A percentile compares a stretch with the other conserved stretches of the same genome.
Evolutionary conservation across 2,329 filamentous ascomycete species (phyloP).

Genomic region (Cercospora berteroae): DNA sequence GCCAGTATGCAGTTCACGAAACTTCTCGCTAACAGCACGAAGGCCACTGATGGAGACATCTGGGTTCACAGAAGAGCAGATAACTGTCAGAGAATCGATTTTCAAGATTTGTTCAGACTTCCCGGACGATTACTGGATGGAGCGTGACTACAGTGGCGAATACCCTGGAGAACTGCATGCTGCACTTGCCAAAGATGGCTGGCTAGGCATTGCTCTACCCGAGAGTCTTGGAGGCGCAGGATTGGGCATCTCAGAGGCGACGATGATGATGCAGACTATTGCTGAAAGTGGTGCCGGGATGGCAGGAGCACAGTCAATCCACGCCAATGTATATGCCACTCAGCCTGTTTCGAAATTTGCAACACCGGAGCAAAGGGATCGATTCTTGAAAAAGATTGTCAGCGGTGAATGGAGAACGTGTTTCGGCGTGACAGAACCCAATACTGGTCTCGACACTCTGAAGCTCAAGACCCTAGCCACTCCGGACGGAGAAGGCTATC

Average conservation of each 20-base stretch:
- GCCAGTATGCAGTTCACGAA: constrained; percentile 24
- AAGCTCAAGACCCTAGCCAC: constrained; percentile 65
- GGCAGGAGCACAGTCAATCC: constrained; percentile 61
- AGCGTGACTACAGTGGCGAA: constrained; percentile 65
- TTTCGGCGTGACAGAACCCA: constrained; percentile 83
- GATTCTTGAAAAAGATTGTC: constrained; percentile 68
- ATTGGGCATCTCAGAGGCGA: constrained; percentile 75
- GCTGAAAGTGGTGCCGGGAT: constrained; percentile 68
- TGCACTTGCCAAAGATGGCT: constrained; percentile 72
- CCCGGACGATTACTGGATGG: constrained; percentile 73
- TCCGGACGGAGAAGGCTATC: constrained; percentile 61
- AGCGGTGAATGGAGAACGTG: constrained; percentile 69
- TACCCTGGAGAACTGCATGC: constrained; percentile 73
- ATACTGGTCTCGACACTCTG: constrained; percentile 75
- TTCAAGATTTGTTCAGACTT: constrained; percentile 67
- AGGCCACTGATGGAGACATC: constrained; percentile 66
- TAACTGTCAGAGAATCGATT: constrained; percentile 70
- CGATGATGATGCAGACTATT: constrained; percentile 78
- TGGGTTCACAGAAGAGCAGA: constrained; percentile 69
- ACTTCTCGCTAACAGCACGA: constrained; percentile 37
- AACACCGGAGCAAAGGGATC: constrained; percentile 60
- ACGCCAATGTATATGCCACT: constrained; percentile 69
- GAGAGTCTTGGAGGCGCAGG: constrained; percentile 72
- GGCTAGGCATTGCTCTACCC: constrained; percentile 77
- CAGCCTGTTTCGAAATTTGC: constrained; percentile 73